Conservation (phyloP, 495 filamentous ascomycete genomes). For the Lichenothelia convexa region DNA sequence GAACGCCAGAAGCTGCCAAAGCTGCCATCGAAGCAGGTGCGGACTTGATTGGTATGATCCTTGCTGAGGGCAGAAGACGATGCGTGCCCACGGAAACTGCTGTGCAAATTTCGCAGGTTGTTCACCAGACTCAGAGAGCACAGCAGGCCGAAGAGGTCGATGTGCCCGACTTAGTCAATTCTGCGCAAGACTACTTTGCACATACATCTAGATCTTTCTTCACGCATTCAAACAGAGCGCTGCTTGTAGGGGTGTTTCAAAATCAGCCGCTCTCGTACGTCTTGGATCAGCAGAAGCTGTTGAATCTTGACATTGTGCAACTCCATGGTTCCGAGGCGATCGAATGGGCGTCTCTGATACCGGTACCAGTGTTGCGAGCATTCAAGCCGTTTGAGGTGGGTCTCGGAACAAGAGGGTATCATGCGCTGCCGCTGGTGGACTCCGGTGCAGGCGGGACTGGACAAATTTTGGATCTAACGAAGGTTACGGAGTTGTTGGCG, state of each 20-base stretch:
- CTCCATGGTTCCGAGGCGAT: constrained; percentile 81
- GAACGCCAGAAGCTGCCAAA: constrained; percentile 60
- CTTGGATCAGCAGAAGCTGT: constrained; percentile 49
- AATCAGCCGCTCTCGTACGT: constrained; percentile 75
- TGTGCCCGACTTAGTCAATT: too few species aligned
- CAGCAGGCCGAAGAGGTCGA: neutral
- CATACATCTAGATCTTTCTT: constrained; percentile 32
- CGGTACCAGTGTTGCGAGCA: constrained; percentile 72
- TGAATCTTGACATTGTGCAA: constrained; percentile 80
- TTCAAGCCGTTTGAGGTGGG: constrained; percentile 58
- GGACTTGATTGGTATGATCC: constrained; percentile 82
- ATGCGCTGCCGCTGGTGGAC: constrained; percentile 67
- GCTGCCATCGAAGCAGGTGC: constrained; percentile 75
- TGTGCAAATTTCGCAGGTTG: constrained; percentile 55
- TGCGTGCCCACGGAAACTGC: constrained; percentile 61
- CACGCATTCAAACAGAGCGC: constrained; percentile 38
- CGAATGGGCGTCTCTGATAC: constrained; percentile 75
- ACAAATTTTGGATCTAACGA: constrained; percentile 45
- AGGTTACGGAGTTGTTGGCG: constrained; percentile 41
- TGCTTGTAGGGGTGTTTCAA: constrained; percentile 87
- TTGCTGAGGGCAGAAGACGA: constrained; percentile 64
- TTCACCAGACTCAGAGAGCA: constrained; percentile 35
- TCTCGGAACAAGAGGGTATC: constrained; percentile 58
- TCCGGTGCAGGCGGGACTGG: constrained; percentile 72
- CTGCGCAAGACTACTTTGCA: constrained; percentile 42